phyloP scores from a whole-genome alignment of 345 rosid genomes.

The Salix viminalis region DNA sequence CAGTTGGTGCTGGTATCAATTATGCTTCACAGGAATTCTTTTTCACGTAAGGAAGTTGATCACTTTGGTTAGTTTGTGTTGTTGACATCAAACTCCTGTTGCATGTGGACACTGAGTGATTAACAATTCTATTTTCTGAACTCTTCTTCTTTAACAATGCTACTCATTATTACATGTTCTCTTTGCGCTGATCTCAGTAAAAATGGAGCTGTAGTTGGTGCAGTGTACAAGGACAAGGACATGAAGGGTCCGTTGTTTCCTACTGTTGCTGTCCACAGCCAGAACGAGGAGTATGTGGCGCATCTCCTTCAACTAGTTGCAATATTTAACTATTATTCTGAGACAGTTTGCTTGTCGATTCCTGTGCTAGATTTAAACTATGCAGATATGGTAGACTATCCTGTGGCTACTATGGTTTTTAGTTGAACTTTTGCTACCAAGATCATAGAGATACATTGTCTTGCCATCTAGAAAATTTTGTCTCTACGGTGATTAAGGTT shows the following conservation, averaged over 20 bases:
- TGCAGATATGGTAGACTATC: not conserved
- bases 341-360: not conserved
- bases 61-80: slow-evolving; percentile 7
- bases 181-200: slow-evolving; percentile 51
- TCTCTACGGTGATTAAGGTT: not conserved
- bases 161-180: slow-evolving; percentile 9
- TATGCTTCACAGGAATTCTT: slow-evolving; percentile 77
- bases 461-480: not conserved
- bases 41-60: slow-evolving; percentile 76
- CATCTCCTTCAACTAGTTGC: slow-evolving; percentile 11
- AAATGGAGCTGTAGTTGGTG: slow-evolving; percentile 69
- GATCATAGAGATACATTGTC: not conserved
- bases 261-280: slow-evolving; percentile 93
- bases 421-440: not conserved
- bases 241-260: slow-evolving; percentile 75
- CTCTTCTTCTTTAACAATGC: slow-evolving; percentile 12
- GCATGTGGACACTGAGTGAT: not conserved
- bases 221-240: slow-evolving; percentile 60
- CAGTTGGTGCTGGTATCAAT: slow-evolving; percentile 89
- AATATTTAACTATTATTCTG: not conserved
- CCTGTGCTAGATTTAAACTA: slow-evolving; percentile 4
- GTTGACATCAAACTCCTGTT: not conserved
- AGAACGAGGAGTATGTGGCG: slow-evolving; percentile 81
- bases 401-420: not conserved
- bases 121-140: not conserved